Conservation (phyloP, 2,329 filamentous ascomycete genomes). For the Aureobasidium sp. region DNA sequence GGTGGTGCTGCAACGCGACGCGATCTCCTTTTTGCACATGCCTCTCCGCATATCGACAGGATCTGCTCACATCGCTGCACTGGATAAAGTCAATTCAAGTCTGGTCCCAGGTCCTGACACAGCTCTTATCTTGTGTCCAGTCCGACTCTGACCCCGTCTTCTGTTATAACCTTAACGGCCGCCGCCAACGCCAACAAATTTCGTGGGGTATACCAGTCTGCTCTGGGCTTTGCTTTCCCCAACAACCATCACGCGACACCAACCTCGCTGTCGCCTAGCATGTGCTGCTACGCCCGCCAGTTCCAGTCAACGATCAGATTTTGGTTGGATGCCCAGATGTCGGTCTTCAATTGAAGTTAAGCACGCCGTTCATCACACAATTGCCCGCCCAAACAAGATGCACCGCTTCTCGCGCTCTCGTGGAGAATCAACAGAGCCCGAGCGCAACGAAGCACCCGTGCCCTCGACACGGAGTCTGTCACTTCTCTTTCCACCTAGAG, state of each 20-base stretch:
- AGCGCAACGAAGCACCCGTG: not conserved
- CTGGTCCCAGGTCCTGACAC: not conserved
- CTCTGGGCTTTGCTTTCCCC: slow-evolving; percentile 4
- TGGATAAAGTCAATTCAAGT: slow-evolving; percentile 11
- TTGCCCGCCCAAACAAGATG: not conserved
- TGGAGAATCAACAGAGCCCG: slow-evolving; percentile 6
- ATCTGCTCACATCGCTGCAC: not conserved
- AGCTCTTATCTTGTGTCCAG: slow-evolving; percentile 1
- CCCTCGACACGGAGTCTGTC: slow-evolving; percentile 11
- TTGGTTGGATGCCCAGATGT: not conserved
- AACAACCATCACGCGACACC: slow-evolving; percentile 14
- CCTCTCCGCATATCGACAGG: slow-evolving; percentile 8
- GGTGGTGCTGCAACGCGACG: not conserved
- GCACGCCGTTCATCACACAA: not conserved
- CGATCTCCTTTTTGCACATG: slow-evolving; percentile 4
- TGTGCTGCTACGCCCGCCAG: not conserved
- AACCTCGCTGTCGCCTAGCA: slow-evolving; percentile 8
- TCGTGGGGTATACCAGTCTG: slow-evolving; percentile 14
- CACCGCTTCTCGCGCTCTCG: slow-evolving; percentile 7
- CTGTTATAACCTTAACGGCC: not conserved
- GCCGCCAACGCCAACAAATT: not conserved
- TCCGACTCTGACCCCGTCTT: not conserved
- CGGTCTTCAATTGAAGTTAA: not conserved
- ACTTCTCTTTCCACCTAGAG: slow-evolving; percentile 7
- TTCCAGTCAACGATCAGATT: slow-evolving; percentile 3